Conservation (phyloP, 1,284 basidiomycete species). For the Puccinia novopanici region DNA sequence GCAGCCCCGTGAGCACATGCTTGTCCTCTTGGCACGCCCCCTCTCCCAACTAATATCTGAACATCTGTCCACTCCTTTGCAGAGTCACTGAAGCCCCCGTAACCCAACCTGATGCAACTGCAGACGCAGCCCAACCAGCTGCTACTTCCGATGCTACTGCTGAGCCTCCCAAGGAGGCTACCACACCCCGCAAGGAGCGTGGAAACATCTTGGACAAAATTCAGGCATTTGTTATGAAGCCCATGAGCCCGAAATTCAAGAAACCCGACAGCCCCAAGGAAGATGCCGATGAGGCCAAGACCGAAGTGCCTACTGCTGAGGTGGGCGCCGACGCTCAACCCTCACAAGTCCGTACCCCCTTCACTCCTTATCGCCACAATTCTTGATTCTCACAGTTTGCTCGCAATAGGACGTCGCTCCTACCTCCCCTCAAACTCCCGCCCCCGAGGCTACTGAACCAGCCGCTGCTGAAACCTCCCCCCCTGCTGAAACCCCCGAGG, state of each 20-base stretch:
- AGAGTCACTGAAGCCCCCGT: not conserved
- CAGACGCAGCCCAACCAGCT: too few species aligned
- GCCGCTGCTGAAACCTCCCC: not conserved
- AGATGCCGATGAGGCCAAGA: too few species aligned
- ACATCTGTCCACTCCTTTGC: too few species aligned
- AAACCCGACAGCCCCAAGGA: too few species aligned
- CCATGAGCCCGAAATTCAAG: too few species aligned
- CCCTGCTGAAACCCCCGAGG: conserved; percentile 7
- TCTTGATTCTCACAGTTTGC: not conserved
- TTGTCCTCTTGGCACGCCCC: too few species aligned
- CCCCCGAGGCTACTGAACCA: not conserved
- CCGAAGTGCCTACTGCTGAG: too few species aligned
- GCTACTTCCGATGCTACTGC: not conserved
- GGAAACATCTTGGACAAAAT: conserved; percentile 47
- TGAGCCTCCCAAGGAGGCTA: conserved; percentile 21
- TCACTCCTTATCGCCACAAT: not conserved
- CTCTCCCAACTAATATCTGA: too few species aligned
- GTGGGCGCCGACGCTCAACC: not conserved
- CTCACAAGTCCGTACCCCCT: conserved; percentile 22
- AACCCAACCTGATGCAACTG: not conserved
- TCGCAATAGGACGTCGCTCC: not conserved
- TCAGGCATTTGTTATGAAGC: conserved; percentile 45
- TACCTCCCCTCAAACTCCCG: not conserved
- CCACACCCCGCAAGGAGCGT: too few species aligned
- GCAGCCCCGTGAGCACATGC: too few species aligned